These are phyloP conservation scores for Metarhizium rileyi DNA, from an alignment of 2,329 filamentous ascomycete genomes.

Conservation along the genomic window DNA sequence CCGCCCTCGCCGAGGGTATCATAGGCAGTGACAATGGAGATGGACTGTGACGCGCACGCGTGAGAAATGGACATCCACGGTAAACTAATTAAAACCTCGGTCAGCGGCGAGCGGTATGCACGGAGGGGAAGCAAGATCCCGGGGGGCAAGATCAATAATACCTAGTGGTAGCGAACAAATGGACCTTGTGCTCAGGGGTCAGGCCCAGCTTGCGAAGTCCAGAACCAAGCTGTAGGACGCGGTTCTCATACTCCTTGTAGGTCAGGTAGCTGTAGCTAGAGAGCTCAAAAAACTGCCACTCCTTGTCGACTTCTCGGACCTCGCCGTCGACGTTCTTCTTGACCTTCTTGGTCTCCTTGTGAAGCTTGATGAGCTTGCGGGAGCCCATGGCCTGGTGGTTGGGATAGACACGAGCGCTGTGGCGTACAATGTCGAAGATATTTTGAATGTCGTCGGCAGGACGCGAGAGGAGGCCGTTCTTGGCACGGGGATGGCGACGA, in stretches of 20 bases:
- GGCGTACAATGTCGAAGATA: slow-evolving; percentile 67
- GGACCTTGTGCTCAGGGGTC: slow-evolving; percentile 55
- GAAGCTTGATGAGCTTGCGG: slow-evolving; percentile 65
- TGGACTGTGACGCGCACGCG: slow-evolving; percentile 68
- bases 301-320: slow-evolving; percentile 73
- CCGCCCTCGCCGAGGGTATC: slow-evolving; percentile 82
- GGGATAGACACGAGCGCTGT: slow-evolving; percentile 53
- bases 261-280: slow-evolving; percentile 66
- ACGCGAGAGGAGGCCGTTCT: slow-evolving; percentile 56
- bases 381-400: slow-evolving; percentile 58
- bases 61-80: slow-evolving; percentile 82
- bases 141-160: slow-evolving; percentile 23
- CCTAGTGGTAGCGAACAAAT: slow-evolving; percentile 80
- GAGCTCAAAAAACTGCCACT: slow-evolving; percentile 86
- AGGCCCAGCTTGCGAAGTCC: slow-evolving; percentile 69
- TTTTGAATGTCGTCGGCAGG: slow-evolving; percentile 64
- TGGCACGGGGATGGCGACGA: slow-evolving; percentile 61
- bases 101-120: neutral
- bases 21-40: slow-evolving; percentile 89
- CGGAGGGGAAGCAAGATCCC: neutral
- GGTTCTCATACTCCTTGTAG: slow-evolving; percentile 69
- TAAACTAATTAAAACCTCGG: slow-evolving; percentile 36
- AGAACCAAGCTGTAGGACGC: slow-evolving; percentile 58
- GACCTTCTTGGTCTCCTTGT: slow-evolving; percentile 79
- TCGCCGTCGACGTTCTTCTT: slow-evolving; percentile 81